Evolutionary conservation across 208 protist species (phyloP), one percentile per base, ranked within the genome.

Genomic region (Acanthamoeba lenticulata): DNA sequence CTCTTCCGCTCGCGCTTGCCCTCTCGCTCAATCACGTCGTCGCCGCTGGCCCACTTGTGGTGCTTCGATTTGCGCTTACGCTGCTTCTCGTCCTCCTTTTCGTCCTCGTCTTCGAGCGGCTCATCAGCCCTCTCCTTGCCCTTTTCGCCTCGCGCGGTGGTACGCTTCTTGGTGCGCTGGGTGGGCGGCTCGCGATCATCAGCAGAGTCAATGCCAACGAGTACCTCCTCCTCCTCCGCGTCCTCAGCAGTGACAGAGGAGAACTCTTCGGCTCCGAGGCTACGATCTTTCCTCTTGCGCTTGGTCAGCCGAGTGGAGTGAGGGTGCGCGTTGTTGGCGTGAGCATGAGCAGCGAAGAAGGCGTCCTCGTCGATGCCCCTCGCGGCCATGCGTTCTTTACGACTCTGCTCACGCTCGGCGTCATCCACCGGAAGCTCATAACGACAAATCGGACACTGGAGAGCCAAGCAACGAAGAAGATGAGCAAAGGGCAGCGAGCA

Each of bases 351-450:
- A 34, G 42, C 79, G n/a, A 60, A 88, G 79, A 88, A 57, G 21
- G 36, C 79, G 32, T 40, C 79, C n/a, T 88, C 79, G 42, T 88
- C 45, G n/a, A 88, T 52, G 38, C 79, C 79, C n/a, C 79, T 88
- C 21, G 32, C 79, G 11, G 79, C 79, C 79, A 88, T 88, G 27
- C 79, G 32, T 40, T 40, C 79, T n/a, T 57, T 88, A 13, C 79
- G 19, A n/a, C 32, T n/a, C 45, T 36, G 19, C 11, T 88, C 79
- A 7, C 15, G 38, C 45, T 88, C 38, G 7, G 36, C 27, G n/a
- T 88, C 79, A n/a, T 40, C 79, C 21, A 57, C 45, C 17, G 79
- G 79, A 13, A 88, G 36, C 42, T 88, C 79, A n/a, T 88, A 88
- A 6, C 79, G 79, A 88, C 79, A 88, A 40, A 88, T 52, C 7